A percentile compares a stretch with the other conserved stretches of the same genome.
Evolutionary conservation across 495 filamentous ascomycete species (phyloP).

Genomic region (Thozetella sp.): DNA sequence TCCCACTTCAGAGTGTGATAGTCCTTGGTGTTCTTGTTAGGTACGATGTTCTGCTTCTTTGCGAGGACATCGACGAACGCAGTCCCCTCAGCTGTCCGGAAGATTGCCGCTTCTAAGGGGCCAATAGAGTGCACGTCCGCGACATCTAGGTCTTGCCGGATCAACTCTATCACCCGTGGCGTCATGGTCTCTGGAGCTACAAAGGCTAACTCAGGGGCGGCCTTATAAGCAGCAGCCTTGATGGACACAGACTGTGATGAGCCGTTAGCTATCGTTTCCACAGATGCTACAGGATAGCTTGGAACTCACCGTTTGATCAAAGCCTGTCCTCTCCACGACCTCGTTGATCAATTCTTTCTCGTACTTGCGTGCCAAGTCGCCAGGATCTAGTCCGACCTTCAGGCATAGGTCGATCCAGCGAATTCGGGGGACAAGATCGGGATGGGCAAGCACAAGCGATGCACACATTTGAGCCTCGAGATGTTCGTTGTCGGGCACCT

Average conservation of each 20-base stretch:
- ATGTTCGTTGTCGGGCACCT: constrained; percentile 32
- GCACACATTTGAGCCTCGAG: constrained; percentile 68
- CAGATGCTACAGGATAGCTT: background rate
- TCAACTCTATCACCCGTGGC: constrained; percentile 71
- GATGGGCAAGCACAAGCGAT: constrained; percentile 76
- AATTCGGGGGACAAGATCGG: constrained; percentile 72
- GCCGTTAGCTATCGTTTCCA: constrained; percentile 22
- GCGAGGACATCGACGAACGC: constrained; percentile 88
- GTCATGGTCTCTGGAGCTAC: constrained; percentile 85
- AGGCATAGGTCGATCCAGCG: constrained; percentile 91
- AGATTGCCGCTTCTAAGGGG: constrained; percentile 86
- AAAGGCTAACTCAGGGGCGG: constrained; percentile 89
- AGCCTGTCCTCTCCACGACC: constrained; percentile 46
- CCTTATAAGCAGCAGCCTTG: constrained; percentile 71
- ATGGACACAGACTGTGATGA: constrained; percentile 39
- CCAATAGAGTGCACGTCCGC: constrained; percentile 69
- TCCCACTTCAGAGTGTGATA: constrained; percentile 98
- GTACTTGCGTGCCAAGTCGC: constrained; percentile 63
- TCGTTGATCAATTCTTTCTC: constrained; percentile 46
- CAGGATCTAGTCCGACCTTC: constrained; percentile 78
- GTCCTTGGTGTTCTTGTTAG: constrained; percentile 84
- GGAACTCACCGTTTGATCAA: constrained; percentile 44
- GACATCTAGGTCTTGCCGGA: constrained; percentile 69
- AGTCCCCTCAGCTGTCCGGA: constrained; percentile 83
- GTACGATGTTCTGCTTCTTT: constrained; percentile 68